Conservation (phyloP, 1,139 yeast species). For the Debaryomyces udenii region DNA sequence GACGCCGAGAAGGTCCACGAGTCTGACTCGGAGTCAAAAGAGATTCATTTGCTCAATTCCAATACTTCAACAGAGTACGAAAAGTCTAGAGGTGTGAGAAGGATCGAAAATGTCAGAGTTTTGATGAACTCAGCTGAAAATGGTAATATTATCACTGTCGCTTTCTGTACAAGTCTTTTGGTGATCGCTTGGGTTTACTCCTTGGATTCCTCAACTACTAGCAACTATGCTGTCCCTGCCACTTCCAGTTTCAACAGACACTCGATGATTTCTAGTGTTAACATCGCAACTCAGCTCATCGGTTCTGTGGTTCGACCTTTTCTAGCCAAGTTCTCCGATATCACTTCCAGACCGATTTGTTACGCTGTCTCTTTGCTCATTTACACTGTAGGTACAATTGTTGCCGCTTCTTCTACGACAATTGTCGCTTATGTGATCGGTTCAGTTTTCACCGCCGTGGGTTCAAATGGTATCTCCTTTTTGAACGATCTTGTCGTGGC, state of each 20-base stretch:
- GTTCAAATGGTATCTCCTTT: constrained; percentile 24
- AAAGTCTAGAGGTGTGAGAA: constrained; percentile 16
- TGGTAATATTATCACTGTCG: constrained; percentile 10
- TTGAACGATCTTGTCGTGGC: constrained; percentile 28
- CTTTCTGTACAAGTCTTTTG: constrained; percentile 19
- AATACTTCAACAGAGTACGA: constrained; percentile 2
- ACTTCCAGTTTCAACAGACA: constrained; percentile 36
- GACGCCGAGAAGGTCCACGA: not conserved
- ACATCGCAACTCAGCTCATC: constrained; percentile 32
- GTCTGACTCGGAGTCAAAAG: not conserved
- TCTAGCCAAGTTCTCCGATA: constrained; percentile 33
- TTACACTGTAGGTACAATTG: constrained; percentile 28
- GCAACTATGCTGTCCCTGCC: constrained; percentile 30
- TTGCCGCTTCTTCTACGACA: constrained; percentile 25
- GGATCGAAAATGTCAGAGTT: constrained; percentile 14
- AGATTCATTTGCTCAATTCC: not conserved
- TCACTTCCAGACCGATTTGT: constrained; percentile 30
- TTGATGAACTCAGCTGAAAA: constrained; percentile 11
- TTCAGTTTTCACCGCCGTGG: constrained; percentile 29
- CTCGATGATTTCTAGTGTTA: constrained; percentile 33
- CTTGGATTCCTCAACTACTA: constrained; percentile 40
- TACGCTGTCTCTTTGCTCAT: constrained; percentile 25
- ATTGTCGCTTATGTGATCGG: constrained; percentile 36
- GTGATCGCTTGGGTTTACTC: constrained; percentile 41
- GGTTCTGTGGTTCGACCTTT: constrained; percentile 30